These are phyloP conservation scores for Reutealis trisperma DNA, from an alignment of 345 rosid genomes.

Conservation along the genomic window DNA sequence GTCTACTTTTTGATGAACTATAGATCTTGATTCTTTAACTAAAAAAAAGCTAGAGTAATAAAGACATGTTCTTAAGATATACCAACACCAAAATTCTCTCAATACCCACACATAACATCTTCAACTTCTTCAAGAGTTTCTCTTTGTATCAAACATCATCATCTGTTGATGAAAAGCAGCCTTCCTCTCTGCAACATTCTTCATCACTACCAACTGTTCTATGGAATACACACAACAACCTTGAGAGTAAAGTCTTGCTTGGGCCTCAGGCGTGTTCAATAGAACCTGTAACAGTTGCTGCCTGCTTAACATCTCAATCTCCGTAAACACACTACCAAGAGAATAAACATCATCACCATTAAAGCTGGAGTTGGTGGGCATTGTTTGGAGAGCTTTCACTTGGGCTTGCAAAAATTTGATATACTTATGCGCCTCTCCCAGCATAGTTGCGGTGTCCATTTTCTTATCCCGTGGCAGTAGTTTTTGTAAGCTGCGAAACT, in stretches of 20 bases:
- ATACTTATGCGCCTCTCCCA: constrained; percentile 63
- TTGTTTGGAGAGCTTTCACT: constrained; percentile 44
- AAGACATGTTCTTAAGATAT: no score
- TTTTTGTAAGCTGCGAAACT: constrained; percentile 50
- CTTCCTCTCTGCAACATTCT: no score
- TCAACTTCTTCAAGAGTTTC: no score
- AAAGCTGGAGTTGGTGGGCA: constrained; percentile 41
- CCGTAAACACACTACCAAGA: background rate
- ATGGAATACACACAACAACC: constrained; percentile 46
- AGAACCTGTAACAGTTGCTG: constrained; percentile 8
- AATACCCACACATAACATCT: no score
- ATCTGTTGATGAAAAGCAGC: background rate
- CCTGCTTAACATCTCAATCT: constrained; percentile 5
- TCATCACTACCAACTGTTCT: constrained; percentile 48
- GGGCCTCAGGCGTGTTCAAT: constrained; percentile 44
- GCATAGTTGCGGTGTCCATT: constrained; percentile 50
- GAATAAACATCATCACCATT: background rate
- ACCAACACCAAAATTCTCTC: no score
- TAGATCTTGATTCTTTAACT: no score
- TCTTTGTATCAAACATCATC: no score
- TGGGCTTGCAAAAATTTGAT: constrained; percentile 61
- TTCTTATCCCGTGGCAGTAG: constrained; percentile 62
- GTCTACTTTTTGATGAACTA: no score
- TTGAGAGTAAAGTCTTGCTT: constrained; percentile 41
- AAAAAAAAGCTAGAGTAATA: no score